These are phyloP conservation scores for Tribonema minus DNA, from an alignment of 108 stramenopile genomes.

Conservation along the genomic window DNA sequence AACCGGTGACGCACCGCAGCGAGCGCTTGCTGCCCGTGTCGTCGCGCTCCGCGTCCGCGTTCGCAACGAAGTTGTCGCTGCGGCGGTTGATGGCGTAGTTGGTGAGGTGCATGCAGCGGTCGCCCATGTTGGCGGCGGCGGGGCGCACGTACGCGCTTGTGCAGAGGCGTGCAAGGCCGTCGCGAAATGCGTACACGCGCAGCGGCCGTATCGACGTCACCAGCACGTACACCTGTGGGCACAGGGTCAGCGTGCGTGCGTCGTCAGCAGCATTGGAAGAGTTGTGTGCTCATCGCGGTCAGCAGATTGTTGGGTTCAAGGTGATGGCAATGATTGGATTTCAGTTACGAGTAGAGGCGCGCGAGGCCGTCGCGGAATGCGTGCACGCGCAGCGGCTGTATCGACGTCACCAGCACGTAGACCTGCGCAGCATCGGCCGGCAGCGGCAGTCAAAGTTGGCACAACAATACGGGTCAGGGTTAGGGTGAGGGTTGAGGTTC, in stretches of 20 bases:
- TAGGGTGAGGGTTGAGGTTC: too few species aligned
- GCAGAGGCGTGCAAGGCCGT: slow-evolving; percentile 40
- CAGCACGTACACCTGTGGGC: slow-evolving; percentile 76
- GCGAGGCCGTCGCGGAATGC: slow-evolving; percentile 53
- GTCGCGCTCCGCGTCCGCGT: slow-evolving; percentile 23
- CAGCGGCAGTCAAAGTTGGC: too few species aligned
- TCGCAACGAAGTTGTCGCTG: slow-evolving; percentile 45
- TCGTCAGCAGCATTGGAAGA: too few species aligned
- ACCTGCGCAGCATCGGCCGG: too few species aligned
- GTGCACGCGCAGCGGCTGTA: slow-evolving; percentile 70
- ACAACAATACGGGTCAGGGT: too few species aligned
- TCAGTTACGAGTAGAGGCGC: too few species aligned
- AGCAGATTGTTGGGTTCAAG: too few species aligned
- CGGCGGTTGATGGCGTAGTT: slow-evolving; percentile 72
- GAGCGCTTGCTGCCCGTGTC: slow-evolving; percentile 35
- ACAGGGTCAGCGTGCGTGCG: too few species aligned
- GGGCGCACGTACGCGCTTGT: slow-evolving; percentile 68
- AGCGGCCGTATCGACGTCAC: slow-evolving; percentile 71
- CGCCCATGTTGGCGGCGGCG: slow-evolving; percentile 58
- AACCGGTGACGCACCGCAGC: too few species aligned
- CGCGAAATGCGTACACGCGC: slow-evolving; percentile 66
- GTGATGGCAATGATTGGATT: too few species aligned
- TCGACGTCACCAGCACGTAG: slow-evolving; percentile 72
- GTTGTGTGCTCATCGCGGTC: too few species aligned
- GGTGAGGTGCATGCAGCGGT: slow-evolving; percentile 76